phyloP scores from a whole-genome alignment of 768 basidiomycete genomes.

The Cantharellus anzutake region DNA sequence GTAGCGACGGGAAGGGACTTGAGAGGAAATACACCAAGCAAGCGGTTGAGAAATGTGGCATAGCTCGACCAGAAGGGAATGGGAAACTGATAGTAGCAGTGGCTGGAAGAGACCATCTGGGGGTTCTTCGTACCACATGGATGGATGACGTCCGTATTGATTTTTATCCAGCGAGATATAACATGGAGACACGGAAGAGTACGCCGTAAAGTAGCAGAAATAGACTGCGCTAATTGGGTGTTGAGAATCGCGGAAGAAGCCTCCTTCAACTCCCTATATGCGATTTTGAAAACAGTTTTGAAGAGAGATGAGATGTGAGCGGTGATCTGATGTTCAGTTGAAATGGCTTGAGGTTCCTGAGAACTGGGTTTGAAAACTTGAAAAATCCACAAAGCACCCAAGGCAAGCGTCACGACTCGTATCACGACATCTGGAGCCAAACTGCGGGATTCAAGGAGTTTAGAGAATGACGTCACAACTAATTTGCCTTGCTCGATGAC shows the following conservation, averaged over 20 bases:
- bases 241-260: slow-evolving; percentile 23
- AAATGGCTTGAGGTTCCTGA: slow-evolving; percentile 14
- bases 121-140: slow-evolving; percentile 8
- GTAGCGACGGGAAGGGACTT: slow-evolving; percentile 36
- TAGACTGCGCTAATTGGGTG: slow-evolving; percentile 43
- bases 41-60: slow-evolving; percentile 38
- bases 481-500: slow-evolving; percentile 4
- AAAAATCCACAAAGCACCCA: slow-evolving; percentile 77
- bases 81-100: slow-evolving; percentile 36
- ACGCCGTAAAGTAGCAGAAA: slow-evolving; percentile 72
- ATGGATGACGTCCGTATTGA: slow-evolving; percentile 28
- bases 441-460: slow-evolving; percentile 44
- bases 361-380: slow-evolving; percentile 1
- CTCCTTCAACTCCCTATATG: slow-evolving; percentile 32
- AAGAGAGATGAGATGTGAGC: slow-evolving; percentile 18
- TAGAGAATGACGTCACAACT: slow-evolving; percentile 36
- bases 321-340: not conserved
- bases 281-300: slow-evolving; percentile 43
- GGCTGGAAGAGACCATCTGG: not conserved
- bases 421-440: slow-evolving; percentile 61
- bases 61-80: slow-evolving; percentile 56
- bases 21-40: slow-evolving; percentile 50
- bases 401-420: slow-evolving; percentile 48
- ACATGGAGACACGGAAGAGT: slow-evolving; percentile 76
- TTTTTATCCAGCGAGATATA: slow-evolving; percentile 72